Percentiles rank a stretch among this genome's conserved stretches.
These are phyloP conservation scores for Sedum album DNA, from an alignment of 164 flowering plant species.

Conservation along the genomic window DNA sequence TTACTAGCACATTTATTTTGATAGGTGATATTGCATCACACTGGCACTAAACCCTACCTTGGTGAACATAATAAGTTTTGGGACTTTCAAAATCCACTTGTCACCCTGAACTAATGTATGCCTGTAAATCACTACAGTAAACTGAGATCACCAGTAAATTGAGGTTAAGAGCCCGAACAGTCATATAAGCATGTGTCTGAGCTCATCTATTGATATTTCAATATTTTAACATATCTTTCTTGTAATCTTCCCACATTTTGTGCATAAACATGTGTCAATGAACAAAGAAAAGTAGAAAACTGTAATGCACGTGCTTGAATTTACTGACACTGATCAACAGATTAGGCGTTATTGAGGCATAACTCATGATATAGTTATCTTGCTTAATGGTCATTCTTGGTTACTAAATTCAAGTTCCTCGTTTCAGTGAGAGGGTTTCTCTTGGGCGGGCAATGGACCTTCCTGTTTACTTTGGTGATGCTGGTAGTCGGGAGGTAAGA, in stretches of 20 bases:
- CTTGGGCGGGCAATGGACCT: conserved; percentile 92
- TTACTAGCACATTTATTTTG: background rate
- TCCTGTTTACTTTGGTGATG: conserved; percentile 99
- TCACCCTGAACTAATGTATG: background rate
- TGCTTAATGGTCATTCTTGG: background rate
- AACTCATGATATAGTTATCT: background rate
- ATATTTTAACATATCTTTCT: background rate
- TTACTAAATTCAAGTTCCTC: background rate
- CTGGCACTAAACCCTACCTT: background rate
- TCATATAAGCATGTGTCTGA: background rate
- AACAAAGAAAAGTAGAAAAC: too few species aligned
- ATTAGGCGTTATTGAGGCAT: background rate
- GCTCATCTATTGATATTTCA: background rate
- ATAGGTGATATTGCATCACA: background rate
- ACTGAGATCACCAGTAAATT: background rate
- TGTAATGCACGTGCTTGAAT: background rate
- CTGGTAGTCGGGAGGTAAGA: conserved; percentile 97
- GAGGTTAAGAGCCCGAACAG: background rate
- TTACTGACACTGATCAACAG: background rate
- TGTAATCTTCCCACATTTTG: background rate
- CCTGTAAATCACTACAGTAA: background rate
- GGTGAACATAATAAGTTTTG: too few species aligned
- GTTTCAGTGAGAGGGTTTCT: conserved; percentile 90
- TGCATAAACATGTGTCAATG: background rate
- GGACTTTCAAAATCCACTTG: background rate